phyloP scores from a whole-genome alignment of 495 filamentous ascomycete species.

The Tuber borchii region DNA sequence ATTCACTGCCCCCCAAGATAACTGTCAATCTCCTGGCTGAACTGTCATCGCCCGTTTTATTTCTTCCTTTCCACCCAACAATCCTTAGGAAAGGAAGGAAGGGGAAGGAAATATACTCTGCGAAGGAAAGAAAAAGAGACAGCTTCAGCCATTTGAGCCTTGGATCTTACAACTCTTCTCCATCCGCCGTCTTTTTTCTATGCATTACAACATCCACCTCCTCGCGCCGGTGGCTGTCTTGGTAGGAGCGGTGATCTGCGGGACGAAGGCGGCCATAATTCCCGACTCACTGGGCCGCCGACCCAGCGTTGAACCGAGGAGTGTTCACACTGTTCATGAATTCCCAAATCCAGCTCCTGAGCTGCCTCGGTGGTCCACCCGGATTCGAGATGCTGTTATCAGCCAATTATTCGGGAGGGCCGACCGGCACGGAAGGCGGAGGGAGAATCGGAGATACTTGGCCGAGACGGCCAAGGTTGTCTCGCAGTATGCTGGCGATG shows the following conservation, averaged over 20 bases:
- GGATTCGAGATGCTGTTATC: conserved; percentile 60
- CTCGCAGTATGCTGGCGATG: conserved; percentile 66
- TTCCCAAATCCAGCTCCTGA: neutral
- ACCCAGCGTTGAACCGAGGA: conserved; percentile 15
- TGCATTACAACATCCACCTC: conserved; percentile 26
- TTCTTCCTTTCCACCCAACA: neutral
- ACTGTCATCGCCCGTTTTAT: neutral
- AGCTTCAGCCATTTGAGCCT: conserved; percentile 1
- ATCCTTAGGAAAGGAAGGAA: neutral
- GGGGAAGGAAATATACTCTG: neutral
- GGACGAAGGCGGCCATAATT: conserved; percentile 28
- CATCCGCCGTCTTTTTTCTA: conserved; percentile 22
- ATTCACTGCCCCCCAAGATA: neutral
- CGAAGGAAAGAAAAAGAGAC: neutral
- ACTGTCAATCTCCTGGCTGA: neutral
- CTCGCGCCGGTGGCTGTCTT: conserved; percentile 17
- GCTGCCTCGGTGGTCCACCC: conserved; percentile 43
- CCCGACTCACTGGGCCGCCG: conserved; percentile 32
- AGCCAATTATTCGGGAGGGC: conserved; percentile 56
- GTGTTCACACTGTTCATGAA: neutral
- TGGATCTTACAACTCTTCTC: conserved; percentile 10
- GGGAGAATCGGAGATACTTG: conserved; percentile 32
- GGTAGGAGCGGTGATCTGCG: conserved; percentile 20
- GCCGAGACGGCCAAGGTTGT: conserved; percentile 50
- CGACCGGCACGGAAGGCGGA: conserved; percentile 21